Conservation (phyloP, 2,329 filamentous ascomycete species). For the Colletotrichum sp. region DNA sequence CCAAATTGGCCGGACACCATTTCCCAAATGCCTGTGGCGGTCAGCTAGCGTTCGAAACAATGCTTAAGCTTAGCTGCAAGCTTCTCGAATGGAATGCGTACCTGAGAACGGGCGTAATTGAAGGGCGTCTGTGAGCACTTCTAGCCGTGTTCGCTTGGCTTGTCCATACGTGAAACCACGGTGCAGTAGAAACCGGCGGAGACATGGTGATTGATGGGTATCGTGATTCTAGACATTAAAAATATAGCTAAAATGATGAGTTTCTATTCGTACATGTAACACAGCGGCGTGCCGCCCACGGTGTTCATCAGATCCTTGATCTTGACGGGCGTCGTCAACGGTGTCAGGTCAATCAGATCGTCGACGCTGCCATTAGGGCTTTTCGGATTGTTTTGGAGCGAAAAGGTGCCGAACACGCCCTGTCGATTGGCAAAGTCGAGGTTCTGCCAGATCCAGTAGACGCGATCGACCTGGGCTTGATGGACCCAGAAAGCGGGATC, state of each 20-base stretch:
- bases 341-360: conserved; percentile 37
- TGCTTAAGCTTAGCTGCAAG: background rate
- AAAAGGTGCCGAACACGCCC: conserved; percentile 46
- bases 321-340: conserved; percentile 36
- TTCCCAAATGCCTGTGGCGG: background rate
- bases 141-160: background rate
- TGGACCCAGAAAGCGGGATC: conserved; percentile 53
- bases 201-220: background rate
- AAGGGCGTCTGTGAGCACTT: background rate
- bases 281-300: conserved; percentile 43
- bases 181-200: background rate
- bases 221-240: background rate
- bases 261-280: conserved; percentile 43
- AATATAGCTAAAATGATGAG: background rate
- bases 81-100: background rate
- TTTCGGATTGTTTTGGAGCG: conserved; percentile 42
- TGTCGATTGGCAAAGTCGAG: conserved; percentile 42
- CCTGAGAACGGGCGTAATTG: background rate
- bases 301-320: conserved; percentile 44
- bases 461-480: conserved; percentile 50
- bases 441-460: conserved; percentile 56
- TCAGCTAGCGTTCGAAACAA: background rate
- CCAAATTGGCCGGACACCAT: background rate
- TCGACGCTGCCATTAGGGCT: conserved; percentile 47
- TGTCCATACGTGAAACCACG: rapidly evolving